Evolutionary conservation across 345 rosid species (phyloP).

Genomic region (Stellera chamaejasme): DNA sequence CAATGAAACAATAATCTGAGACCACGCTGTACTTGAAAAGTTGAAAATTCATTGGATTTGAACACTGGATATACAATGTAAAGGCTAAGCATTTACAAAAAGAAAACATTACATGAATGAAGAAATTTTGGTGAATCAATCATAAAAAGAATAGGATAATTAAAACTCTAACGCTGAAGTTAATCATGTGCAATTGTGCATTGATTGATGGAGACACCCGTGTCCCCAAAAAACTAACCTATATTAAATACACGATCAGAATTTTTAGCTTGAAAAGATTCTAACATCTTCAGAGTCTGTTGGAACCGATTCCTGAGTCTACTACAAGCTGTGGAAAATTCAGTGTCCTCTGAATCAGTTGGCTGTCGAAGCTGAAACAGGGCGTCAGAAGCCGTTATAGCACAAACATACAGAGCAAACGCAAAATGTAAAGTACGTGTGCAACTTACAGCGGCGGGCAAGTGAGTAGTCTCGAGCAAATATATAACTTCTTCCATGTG

Average conservation of each 20-base stretch:
- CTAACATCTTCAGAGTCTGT: conserved; percentile 35
- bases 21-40: too few relatives aligned
- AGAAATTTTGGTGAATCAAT: too few relatives aligned
- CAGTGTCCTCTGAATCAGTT: conserved; percentile 39
- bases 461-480: conserved; percentile 55
- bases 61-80: too few relatives aligned
- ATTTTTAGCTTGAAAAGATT: conserved; percentile 65
- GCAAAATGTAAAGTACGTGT: neutral
- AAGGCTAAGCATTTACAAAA: too few relatives aligned
- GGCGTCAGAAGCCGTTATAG: too few relatives aligned
- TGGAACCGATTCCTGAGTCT: conserved; percentile 34
- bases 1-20: too few relatives aligned
- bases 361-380: conserved; percentile 58
- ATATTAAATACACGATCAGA: conserved; percentile 81
- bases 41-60: too few relatives aligned
- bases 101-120: too few relatives aligned
- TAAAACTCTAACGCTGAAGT: too few relatives aligned
- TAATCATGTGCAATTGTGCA: too few relatives aligned
- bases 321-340: conserved; percentile 30
- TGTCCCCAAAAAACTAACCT: conserved; percentile 31
- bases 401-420: conserved; percentile 1
- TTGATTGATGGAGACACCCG: too few relatives aligned
- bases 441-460: conserved; percentile 51
- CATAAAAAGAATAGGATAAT: too few relatives aligned
- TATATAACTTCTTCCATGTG: conserved; percentile 78